These are phyloP conservation scores for Pleurotus djamor DNA, from an alignment of 768 basidiomycete species.

Conservation along the genomic window DNA sequence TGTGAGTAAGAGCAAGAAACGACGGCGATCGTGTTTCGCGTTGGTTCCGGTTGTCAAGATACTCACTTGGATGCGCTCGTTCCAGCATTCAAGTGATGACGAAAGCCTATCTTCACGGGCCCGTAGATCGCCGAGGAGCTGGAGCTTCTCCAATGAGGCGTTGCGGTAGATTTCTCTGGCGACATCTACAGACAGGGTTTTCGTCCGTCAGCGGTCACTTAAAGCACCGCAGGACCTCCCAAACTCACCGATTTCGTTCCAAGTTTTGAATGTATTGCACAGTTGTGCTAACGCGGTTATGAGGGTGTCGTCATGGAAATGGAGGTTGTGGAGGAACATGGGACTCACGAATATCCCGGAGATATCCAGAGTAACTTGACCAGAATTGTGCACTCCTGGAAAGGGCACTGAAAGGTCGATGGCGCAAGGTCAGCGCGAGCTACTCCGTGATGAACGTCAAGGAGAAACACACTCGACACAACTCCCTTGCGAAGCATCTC, in stretches of 20 bases:
- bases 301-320: not conserved
- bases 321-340: not conserved
- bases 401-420: slow-evolving; percentile 47
- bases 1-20: no score
- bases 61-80: slow-evolving; percentile 20
- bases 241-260: slow-evolving; percentile 68
- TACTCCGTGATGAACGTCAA: not conserved
- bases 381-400: slow-evolving; percentile 80
- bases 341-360: slow-evolving; percentile 74
- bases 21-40: slow-evolving; percentile 1
- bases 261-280: slow-evolving; percentile 70
- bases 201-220: slow-evolving; percentile 9
- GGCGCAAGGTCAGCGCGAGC: not conserved
- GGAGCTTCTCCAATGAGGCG: slow-evolving; percentile 54
- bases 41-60: not conserved
- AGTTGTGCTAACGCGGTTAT: slow-evolving; percentile 53
- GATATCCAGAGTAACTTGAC: slow-evolving; percentile 84
- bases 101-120: slow-evolving; percentile 38
- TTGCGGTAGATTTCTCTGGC: slow-evolving; percentile 71
- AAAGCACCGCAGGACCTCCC: not conserved
- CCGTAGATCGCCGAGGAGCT: slow-evolving; percentile 43
- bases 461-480: slow-evolving; percentile 48
- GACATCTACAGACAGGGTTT: slow-evolving; percentile 34
- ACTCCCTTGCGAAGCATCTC: slow-evolving; percentile 29
- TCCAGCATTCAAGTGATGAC: slow-evolving; percentile 25